Percentiles rank a stretch among this genome's conserved stretches.
Evolutionary conservation across 495 filamentous ascomycete genomes (phyloP).

Genomic region (Chaetomium tenue): DNA sequence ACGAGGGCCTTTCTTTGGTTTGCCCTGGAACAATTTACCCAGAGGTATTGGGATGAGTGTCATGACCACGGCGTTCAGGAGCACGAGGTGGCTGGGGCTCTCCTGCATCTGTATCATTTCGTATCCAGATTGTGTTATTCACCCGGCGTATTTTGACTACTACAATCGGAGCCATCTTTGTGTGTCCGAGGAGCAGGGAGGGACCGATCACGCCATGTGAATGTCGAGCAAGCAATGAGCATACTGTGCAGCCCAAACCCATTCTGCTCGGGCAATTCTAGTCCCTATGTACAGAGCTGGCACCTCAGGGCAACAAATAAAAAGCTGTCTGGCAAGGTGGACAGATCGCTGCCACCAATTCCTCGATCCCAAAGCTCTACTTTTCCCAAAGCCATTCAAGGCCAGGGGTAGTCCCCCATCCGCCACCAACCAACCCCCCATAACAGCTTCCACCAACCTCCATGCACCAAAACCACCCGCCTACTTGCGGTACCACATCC

Average conservation of each 20-base stretch:
- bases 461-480: not conserved
- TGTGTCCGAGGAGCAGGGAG: too few species aligned
- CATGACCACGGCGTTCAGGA: constrained; percentile 17
- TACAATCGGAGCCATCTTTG: too few species aligned
- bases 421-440: not conserved
- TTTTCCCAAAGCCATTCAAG: not conserved
- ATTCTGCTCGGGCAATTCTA: constrained; percentile 1
- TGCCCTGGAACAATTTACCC: not conserved
- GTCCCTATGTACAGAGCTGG: constrained; percentile 19
- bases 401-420: not conserved
- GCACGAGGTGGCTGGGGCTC: constrained; percentile 5
- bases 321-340: constrained; percentile 8
- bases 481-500: constrained; percentile 56
- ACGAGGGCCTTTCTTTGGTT: not conserved
- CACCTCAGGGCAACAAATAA: constrained; percentile 3
- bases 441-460: not conserved
- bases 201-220: too few species aligned
- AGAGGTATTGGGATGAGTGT: not conserved
- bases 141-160: too few species aligned
- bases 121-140: not conserved
- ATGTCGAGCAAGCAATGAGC: too few species aligned
- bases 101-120: not conserved
- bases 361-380: not conserved
- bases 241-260: constrained; percentile 11
- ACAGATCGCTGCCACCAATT: not conserved